A percentile compares a stretch with the other conserved stretches of the same genome.
Conservation (phyloP, 1,284 basidiomycete species). For the Rhodotorula sp. region DNA sequence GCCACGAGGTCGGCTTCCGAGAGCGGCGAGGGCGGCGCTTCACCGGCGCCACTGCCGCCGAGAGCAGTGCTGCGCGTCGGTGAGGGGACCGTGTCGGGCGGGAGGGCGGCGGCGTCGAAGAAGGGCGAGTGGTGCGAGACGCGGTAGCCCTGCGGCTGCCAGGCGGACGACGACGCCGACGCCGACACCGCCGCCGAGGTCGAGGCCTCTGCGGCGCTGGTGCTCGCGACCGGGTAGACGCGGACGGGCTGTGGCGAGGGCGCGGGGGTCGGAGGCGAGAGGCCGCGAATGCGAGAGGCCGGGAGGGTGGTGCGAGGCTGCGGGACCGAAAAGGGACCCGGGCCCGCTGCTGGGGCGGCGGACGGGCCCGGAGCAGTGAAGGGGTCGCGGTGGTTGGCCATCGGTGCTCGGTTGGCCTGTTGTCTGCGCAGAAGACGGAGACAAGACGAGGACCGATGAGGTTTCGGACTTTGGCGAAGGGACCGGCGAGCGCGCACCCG, state of each 20-base stretch:
- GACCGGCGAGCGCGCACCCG: no score
- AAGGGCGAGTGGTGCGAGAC: background rate
- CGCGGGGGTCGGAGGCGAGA: conserved; percentile 40
- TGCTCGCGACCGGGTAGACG: background rate
- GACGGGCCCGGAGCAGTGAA: no score
- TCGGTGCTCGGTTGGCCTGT: no score
- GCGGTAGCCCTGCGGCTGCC: background rate
- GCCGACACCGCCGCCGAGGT: background rate
- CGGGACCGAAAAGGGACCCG: no score
- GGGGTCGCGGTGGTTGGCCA: no score
- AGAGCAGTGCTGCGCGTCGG: background rate
- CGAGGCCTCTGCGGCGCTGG: no score
- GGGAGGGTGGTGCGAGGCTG: no score
- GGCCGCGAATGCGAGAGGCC: conserved; percentile 3
- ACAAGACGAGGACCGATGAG: no score
- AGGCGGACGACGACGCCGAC: background rate
- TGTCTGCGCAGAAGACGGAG: no score
- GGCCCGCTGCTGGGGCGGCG: no score
- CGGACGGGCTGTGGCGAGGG: conserved; percentile 33
- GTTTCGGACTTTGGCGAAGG: no score
- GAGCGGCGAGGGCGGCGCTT: background rate
- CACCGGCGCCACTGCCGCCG: background rate
- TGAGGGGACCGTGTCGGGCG: background rate
- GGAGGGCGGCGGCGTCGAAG: background rate
- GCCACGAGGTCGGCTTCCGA: conserved; percentile 4